Conservation (phyloP, 169 alveolate species). For the Pseudocohnilembus persalinus region DNA sequence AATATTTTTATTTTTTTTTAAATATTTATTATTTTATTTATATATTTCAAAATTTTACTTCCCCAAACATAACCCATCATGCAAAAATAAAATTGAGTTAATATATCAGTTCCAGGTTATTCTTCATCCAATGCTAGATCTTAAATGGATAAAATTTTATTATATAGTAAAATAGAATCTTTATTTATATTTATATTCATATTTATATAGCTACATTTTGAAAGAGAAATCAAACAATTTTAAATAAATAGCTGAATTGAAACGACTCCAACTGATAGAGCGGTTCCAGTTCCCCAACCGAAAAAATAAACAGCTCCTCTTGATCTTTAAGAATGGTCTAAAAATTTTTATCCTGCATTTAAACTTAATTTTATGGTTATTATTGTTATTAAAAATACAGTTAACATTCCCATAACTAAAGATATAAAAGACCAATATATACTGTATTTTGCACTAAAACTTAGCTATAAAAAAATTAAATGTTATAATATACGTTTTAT, state of each 20-base stretch:
- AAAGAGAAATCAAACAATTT: neutral
- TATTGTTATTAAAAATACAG: neutral
- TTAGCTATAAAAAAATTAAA: neutral
- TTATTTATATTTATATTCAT: no score
- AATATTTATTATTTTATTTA: no score
- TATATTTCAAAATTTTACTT: no score
- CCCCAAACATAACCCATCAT: neutral
- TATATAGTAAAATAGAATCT: no score
- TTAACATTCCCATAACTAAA: neutral
- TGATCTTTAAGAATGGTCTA: neutral
- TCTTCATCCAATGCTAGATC: neutral
- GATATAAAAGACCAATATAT: neutral
- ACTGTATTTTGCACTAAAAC: neutral
- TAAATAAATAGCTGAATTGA: no score
- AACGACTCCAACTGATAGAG: neutral
- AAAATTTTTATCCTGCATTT: neutral
- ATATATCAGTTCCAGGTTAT: neutral
- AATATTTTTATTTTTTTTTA: no score
- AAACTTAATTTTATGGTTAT: no score
- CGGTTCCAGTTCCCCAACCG: neutral
- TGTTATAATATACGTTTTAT: no score
- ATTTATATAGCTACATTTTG: no score
- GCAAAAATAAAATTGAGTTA: no score
- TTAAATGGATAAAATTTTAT: no score
- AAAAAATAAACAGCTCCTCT: neutral